Base-by-base conservation (phyloP, 2,329 filamentous ascomycete species). In the Ophiostoma australiae region DNA sequence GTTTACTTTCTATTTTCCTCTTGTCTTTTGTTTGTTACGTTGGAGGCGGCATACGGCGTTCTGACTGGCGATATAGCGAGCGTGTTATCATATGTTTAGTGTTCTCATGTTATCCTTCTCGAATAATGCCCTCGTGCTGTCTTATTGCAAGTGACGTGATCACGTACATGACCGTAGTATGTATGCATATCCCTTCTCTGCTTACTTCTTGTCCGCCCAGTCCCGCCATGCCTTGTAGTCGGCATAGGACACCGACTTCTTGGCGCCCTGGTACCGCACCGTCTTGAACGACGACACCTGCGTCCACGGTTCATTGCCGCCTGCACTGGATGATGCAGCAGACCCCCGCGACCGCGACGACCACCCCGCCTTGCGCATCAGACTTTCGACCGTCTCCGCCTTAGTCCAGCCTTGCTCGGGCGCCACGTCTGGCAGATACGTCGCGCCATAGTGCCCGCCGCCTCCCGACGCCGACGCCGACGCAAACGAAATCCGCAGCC, bases 321-420 rank as follows among this genome's bases (percentile, higher is more conserved):
- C 37, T 39, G 37, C 1, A 39, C 27, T 3, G 27, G 27, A 41
- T 41, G 27, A 41, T 41, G 58, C 58, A 33, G 35, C 1, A 87
- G 85, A 1, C 91, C 90, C 73, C 85, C 87, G 85, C 89, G 92
- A 0, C 93, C 93, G 72, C 85, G 86, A 15, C 55, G 55, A 33
- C 94, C 94, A 99, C 1, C 95, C 95, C 0, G 94, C 94, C 84
- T 99, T 99, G 72, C 92, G 86, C 90, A 97, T 95, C 77, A 98
- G 81, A 80, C 92, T 96, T 70, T 93, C 85, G 2, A 99, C 80
- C 0, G 94, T 92, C 84, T 98, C 92, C 78, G 98, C 94, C 80
- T 95, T 94, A 13, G 87, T 92, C 95, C 95, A 99, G 20, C 92
- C 94, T 79, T 98, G 95, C 83, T 99, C 95, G 0, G 86, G 83